phyloP scores from a whole-genome alignment of 164 flowering plant species.

The Piper betle region DNA sequence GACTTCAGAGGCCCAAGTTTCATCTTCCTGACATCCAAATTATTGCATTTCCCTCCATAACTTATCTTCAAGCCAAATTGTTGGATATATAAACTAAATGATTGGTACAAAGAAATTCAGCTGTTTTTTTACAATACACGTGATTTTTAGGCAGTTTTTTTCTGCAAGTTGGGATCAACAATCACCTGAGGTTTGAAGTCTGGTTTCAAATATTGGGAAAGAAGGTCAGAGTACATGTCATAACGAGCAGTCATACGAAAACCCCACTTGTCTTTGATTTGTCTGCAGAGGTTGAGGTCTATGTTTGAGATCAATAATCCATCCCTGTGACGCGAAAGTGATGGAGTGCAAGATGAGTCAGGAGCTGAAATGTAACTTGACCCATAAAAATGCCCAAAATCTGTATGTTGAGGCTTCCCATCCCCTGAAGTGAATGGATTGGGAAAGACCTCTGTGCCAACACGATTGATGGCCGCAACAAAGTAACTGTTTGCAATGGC shows the following conservation, averaged over 20 bases:
- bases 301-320: conserved; percentile 82
- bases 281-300: conserved; percentile 95
- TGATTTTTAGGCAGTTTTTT: conserved; percentile 17
- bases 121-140: background rate
- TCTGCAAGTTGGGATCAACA: conserved; percentile 56
- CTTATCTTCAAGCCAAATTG: too few species aligned
- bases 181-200: conserved; percentile 86
- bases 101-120: too few species aligned
- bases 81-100: too few species aligned
- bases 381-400: conserved; percentile 95
- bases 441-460: conserved; percentile 85
- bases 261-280: conserved; percentile 96
- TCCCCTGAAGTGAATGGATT: conserved; percentile 96
- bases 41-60: too few species aligned
- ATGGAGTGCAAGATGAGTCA: conserved; percentile 90
- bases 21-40: too few species aligned
- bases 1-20: too few species aligned
- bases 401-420: conserved; percentile 82
- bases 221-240: conserved; percentile 57
- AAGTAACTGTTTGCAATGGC: conserved; percentile 91
- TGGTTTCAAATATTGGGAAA: conserved; percentile 49
- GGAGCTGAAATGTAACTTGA: conserved; percentile 92
- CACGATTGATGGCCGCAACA: conserved; percentile 92
- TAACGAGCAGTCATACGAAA: conserved; percentile 94
- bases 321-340: conserved; percentile 65